Base-by-base conservation (phyloP, 495 filamentous ascomycete species). In the Daldinia vernicosa region DNA sequence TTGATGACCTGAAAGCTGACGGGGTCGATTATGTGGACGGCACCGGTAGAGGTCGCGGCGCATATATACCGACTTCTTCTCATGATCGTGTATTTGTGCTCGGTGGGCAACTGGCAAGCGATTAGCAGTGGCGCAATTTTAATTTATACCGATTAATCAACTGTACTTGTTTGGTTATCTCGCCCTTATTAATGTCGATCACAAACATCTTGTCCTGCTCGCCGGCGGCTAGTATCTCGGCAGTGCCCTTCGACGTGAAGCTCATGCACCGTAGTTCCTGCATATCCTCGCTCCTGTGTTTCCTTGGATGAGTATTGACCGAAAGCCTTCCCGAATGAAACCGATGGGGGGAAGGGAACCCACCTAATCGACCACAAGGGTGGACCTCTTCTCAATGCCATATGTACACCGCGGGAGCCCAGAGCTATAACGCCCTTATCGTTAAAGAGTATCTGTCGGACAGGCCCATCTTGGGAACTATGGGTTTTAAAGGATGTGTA, bases 11-110 rank as follows among this genome's bases (percentile, higher is more conserved):
- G 85, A 66, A 98, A 91, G 57, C 86, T 91, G 30, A 85, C 79
- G 9, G 93, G 86, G 79, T 97, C 95, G 15, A 99, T 80, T 3
- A 98, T 87, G 76, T 98, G 90, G 22, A 98, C 89, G 7, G 89
- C 86, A 11, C 96, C 95, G n/a, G 85, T 90, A 54, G 87, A 85
- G 0, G 94, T 97, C 26, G 94, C 95, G 27, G 93, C 94, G 79
- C 95, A 97, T 22, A 99, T 93, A 75, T 96, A 93, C 12, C 90
- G 88, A 57, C 91, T 92, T 69, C 89, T 89, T 75, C 93, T 97
- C 92, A 98, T 97, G 61, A 97, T 90, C 4, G 88, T 93, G 72
- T 97, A 97, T 28, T 92, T 86, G 60, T 90, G 84, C 27, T 91
- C 87, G 4, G 93, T 89, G 17, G 87, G 84, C 61, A 95, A 76